Percentiles rank a stretch among this genome's conserved stretches.
These are phyloP conservation scores for Colletotrichum liriopes DNA, from an alignment of 2,329 filamentous ascomycete genomes.

Conservation along the genomic window DNA sequence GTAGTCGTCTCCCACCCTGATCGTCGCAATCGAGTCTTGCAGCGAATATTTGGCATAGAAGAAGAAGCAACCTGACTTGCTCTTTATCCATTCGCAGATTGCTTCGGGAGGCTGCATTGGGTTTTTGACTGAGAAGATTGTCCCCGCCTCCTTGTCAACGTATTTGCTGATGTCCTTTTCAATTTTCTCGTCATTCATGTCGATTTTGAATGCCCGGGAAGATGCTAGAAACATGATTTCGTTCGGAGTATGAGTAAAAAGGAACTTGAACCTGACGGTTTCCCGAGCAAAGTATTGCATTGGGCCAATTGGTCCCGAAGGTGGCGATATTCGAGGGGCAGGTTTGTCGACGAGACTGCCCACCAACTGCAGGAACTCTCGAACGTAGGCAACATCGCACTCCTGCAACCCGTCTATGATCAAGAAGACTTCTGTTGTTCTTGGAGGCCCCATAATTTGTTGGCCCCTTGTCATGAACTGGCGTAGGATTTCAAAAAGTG, in stretches of 20 bases:
- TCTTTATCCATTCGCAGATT: slow-evolving; percentile 32
- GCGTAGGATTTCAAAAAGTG: slow-evolving; percentile 45
- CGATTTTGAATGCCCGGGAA: not conserved
- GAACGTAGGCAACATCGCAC: slow-evolving; percentile 30
- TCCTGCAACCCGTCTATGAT: slow-evolving; percentile 47
- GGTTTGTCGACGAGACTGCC: slow-evolving; percentile 15
- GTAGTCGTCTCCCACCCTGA: slow-evolving; percentile 3
- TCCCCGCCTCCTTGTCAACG: slow-evolving; percentile 40
- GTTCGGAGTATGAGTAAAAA: slow-evolving; percentile 32
- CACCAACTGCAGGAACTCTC: slow-evolving; percentile 32
- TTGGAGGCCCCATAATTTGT: not conserved
- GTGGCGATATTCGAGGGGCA: not conserved
- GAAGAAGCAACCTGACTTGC: slow-evolving; percentile 40
- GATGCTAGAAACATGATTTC: slow-evolving; percentile 19
- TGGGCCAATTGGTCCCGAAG: not conserved
- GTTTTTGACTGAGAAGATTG: slow-evolving; percentile 5
- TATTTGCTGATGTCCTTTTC: slow-evolving; percentile 36
- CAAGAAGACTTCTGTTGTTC: slow-evolving; percentile 42
- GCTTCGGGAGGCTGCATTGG: not conserved
- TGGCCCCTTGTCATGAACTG: slow-evolving; percentile 30
- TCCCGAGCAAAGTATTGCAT: slow-evolving; percentile 2
- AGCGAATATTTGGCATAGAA: slow-evolving; percentile 41
- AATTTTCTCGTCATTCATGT: slow-evolving; percentile 36
- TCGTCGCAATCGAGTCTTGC: slow-evolving; percentile 32
- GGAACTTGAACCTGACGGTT: slow-evolving; percentile 36